Evolutionary conservation across 768 basidiomycete species (phyloP).

Genomic region (Tephrocybe sp.): DNA sequence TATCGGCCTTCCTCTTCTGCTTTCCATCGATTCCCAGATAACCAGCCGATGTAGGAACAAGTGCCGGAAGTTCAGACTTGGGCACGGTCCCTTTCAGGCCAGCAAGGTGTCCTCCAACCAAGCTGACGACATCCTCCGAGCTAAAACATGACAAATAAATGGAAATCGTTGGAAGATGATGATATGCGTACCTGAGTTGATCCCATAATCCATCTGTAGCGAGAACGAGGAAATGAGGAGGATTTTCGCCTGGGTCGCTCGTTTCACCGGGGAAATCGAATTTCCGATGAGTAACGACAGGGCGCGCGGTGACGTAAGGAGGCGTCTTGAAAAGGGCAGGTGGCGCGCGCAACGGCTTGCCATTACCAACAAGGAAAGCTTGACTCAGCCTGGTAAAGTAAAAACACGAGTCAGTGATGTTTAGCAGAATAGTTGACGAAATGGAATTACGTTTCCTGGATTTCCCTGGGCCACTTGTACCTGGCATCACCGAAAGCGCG

Average conservation of each 20-base stretch:
- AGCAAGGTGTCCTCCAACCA: conserved; percentile 80
- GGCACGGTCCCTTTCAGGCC: conserved; percentile 67
- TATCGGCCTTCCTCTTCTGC: conserved; percentile 36
- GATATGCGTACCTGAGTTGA: conserved; percentile 43
- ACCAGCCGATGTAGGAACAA: conserved; percentile 59
- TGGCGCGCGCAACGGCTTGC: conserved; percentile 55
- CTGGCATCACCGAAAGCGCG: conserved; percentile 88
- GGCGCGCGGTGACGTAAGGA: conserved; percentile 87
- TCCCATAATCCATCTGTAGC: conserved; percentile 90
- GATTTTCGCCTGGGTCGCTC: conserved; percentile 26
- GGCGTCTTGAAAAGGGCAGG: conserved; percentile 77
- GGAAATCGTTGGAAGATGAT: not conserved
- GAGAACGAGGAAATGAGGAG: conserved; percentile 78
- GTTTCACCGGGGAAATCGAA: conserved; percentile 49
- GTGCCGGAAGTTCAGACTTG: conserved; percentile 52
- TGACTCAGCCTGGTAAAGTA: conserved; percentile 46
- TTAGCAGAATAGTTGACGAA: conserved; percentile 1
- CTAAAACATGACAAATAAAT: conserved; percentile 29
- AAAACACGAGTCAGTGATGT: conserved; percentile 1
- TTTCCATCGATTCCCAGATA: conserved; percentile 66
- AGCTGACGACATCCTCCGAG: conserved; percentile 84
- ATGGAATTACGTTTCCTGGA: conserved; percentile 65
- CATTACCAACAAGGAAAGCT: conserved; percentile 67
- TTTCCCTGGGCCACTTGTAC: conserved; percentile 81
- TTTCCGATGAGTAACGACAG: conserved; percentile 79